Percentiles rank a stretch among this genome's conserved stretches.
Conservation (phyloP, 495 filamentous ascomycete genomes). For the Xylaria acuta region DNA sequence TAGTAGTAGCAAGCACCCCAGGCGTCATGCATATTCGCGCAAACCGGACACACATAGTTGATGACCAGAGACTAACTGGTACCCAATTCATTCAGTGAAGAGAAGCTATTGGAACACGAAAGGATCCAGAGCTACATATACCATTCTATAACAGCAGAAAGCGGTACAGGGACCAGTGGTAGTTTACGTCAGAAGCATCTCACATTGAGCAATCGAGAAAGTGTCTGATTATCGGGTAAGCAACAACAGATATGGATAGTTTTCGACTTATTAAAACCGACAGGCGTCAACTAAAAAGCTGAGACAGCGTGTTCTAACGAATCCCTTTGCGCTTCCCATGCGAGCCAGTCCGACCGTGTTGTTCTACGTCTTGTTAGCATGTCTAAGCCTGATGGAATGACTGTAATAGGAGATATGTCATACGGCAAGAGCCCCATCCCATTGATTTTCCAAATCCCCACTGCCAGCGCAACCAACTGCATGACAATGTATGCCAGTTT, state of each 20-base stretch:
- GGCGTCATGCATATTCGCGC: background rate
- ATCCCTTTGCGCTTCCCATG: constrained; percentile 85
- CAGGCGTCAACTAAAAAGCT: constrained; percentile 51
- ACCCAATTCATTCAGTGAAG: background rate
- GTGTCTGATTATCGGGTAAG: background rate
- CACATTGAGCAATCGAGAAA: background rate
- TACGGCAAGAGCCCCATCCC: constrained; percentile 94
- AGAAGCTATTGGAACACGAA: background rate
- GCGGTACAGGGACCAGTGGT: background rate
- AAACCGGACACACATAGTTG: background rate
- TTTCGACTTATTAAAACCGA: background rate
- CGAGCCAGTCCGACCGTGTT: constrained; percentile 92
- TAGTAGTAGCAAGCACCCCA: background rate
- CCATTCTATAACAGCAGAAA: background rate
- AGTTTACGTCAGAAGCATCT: background rate
- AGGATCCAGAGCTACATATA: background rate
- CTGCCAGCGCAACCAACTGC: constrained; percentile 79
- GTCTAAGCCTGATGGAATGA: background rate
- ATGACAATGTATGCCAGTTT: constrained; percentile 87
- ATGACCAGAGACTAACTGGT: background rate
- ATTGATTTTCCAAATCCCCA: constrained; percentile 98
- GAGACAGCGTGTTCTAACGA: constrained; percentile 73
- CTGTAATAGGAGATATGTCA: constrained; percentile 42
- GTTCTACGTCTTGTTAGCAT: constrained; percentile 63
- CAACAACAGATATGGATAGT: background rate